These are phyloP conservation scores for Prosopis cineraria DNA, from an alignment of 306 rosid genomes.

Conservation along the genomic window DNA sequence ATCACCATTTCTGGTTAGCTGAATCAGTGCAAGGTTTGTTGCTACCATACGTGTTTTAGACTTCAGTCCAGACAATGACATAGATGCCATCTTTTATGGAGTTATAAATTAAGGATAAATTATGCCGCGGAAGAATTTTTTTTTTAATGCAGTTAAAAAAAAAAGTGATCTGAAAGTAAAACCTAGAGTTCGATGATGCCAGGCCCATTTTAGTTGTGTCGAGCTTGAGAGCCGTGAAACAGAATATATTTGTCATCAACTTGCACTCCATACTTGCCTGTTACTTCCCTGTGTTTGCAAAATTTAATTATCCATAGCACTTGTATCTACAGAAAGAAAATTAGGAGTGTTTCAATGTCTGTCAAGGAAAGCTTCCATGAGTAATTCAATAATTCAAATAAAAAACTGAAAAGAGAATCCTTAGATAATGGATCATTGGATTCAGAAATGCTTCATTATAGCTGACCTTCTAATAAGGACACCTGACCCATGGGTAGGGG, in stretches of 20 bases:
- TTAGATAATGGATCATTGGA: not conserved
- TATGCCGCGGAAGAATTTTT: not conserved
- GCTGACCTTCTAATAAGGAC: slow-evolving; percentile 1
- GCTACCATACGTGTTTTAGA: not conserved
- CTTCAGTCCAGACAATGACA: slow-evolving; percentile 9
- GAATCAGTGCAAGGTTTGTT: not conserved
- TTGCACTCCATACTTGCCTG: too few species aligned
- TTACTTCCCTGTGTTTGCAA: not conserved
- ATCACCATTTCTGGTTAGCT: not conserved
- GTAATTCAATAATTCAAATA: not conserved
- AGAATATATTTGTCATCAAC: not conserved
- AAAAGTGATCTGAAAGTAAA: not conserved
- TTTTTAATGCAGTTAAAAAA: not conserved
- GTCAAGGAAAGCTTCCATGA: not conserved
- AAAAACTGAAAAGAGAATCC: not conserved
- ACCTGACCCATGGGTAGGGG: not conserved
- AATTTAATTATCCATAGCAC: not conserved
- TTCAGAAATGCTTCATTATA: not conserved
- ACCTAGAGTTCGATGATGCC: not conserved
- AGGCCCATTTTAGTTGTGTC: not conserved
- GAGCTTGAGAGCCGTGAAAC: not conserved
- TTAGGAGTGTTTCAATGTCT: too few species aligned
- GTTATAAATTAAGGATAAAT: not conserved
- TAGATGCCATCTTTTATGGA: not conserved
- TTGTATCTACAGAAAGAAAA: not conserved